A percentile compares a stretch with the other conserved stretches of the same genome.
phyloP scores from a whole-genome alignment of 176 grass and related monocot genomes.

The Rhynchospora pubera region DNA sequence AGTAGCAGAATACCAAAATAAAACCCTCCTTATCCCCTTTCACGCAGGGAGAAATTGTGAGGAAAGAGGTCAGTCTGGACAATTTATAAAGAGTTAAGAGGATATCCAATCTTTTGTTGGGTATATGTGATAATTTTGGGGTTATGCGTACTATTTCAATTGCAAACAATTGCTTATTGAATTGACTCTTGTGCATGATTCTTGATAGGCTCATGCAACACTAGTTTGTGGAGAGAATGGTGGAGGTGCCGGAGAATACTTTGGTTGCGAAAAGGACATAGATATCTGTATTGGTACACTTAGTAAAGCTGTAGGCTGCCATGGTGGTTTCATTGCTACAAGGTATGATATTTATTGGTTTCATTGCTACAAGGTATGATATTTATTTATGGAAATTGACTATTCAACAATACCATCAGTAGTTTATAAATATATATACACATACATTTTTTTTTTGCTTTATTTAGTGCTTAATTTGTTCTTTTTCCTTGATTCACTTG shows the following conservation, averaged over 20 bases:
- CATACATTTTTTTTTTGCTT: background rate
- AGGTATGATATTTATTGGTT: no score
- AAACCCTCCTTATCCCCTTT: background rate
- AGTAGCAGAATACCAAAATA: background rate
- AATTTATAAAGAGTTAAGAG: background rate
- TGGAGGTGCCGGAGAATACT: constrained; percentile 55
- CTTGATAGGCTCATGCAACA: constrained; percentile 79
- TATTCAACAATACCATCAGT: background rate
- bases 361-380: no score
- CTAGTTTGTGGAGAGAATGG: constrained; percentile 86
- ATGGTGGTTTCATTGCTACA: constrained; percentile 82
- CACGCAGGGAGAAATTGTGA: background rate
- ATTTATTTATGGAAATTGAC: background rate
- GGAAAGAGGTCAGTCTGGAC: background rate
- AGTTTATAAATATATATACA: no score
- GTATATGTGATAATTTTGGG: background rate
- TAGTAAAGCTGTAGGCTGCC: constrained; percentile 81
- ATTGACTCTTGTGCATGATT: constrained; percentile 11
- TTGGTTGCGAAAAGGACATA: constrained; percentile 66
- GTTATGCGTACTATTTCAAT: constrained; percentile 13
- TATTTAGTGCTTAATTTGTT: background rate
- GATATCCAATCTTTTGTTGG: background rate
- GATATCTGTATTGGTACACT: constrained; percentile 84
- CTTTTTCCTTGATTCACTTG: background rate
- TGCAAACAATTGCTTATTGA: background rate